Evolutionary conservation across 2,329 filamentous ascomycete genomes (phyloP), one percentile per base, ranked within the genome.

Genomic region (Stagonosporopsis vannaccii): DNA sequence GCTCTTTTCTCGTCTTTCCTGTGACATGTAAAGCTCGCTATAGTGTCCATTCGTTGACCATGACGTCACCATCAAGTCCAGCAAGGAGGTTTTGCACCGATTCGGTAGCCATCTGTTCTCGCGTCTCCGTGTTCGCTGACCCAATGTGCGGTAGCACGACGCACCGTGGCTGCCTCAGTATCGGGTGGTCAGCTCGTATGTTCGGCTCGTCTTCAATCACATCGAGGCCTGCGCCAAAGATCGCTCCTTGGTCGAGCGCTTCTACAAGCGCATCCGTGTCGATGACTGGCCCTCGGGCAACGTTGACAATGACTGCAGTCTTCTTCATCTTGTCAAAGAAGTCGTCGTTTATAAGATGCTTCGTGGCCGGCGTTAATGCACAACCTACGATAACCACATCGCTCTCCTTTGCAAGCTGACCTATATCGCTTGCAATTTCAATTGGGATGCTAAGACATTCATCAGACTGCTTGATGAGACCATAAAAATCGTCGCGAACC

Each of bases 131-230:
- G 3, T 83, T 86, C 46, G 78, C 80, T 1, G 83, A 85, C 3
- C 84, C 84, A 61, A 87, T 83, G 64, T 87, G 84, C 41, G 84
- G 84, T 48, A 86, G 70, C 56, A 86, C 67, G 62, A 86, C 82
- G 30, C 77, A 79, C 42, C 81, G 79, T 52, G 76, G 74, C 53
- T 83, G 75, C 35, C 77, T 77, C 43, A 84, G 58, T 28, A 82
- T 71, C 0, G 81, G 83, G 6, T 79, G 75, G 58, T 86, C 77
- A 8, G 60, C 63, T n/a, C 59, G 55, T 43, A 81, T 78, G 45
- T 78, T 80, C 36, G 81, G 82, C 69, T 86, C 84, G 35, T 79
- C 75, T 67, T 86, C 83, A 53, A 81, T 85, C 6, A 86, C 84
- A 57, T 86, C 84, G 15, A 86, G 63, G 0, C 83, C 84, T 0